Conservation (phyloP, 768 basidiomycete genomes). For the Aureoboletus auriporus region DNA sequence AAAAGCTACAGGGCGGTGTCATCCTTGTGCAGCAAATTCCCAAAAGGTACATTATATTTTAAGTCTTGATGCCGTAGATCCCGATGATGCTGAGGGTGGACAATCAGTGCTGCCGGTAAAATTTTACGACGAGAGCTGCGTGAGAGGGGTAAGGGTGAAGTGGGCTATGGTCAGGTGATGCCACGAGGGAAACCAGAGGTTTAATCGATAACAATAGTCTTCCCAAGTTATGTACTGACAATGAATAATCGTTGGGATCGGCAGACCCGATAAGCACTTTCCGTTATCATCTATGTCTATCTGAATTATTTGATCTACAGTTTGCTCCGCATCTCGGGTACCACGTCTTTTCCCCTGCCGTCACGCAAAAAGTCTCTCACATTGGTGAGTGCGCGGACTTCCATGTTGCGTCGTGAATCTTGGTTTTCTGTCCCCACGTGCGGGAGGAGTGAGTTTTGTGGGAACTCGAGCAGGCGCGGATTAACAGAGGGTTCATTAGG, state of each 20-base stretch:
- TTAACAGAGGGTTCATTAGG: slow-evolving; percentile 82
- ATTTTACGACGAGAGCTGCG: slow-evolving; percentile 78
- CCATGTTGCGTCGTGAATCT: slow-evolving; percentile 80
- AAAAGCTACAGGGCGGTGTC: slow-evolving; percentile 73
- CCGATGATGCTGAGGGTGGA: neutral
- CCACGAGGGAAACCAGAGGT: slow-evolving; percentile 9
- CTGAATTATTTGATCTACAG: slow-evolving; percentile 6
- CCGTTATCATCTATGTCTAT: too few relatives aligned
- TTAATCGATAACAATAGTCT: too few relatives aligned
- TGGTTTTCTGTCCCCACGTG: slow-evolving; percentile 90
- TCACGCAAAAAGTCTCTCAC: slow-evolving; percentile 62
- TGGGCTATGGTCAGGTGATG: slow-evolving; percentile 22
- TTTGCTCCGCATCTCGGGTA: slow-evolving; percentile 46
- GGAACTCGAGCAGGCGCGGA: slow-evolving; percentile 74
- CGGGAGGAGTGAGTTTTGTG: slow-evolving; percentile 80
- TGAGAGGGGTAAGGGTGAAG: slow-evolving; percentile 58
- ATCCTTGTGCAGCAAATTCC: slow-evolving; percentile 47
- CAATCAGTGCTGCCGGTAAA: slow-evolving; percentile 73
- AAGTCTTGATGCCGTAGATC: neutral
- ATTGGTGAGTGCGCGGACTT: slow-evolving; percentile 78
- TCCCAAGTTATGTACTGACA: too few relatives aligned
- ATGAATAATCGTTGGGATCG: neutral
- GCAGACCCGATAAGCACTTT: neutral
- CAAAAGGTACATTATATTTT: slow-evolving; percentile 20
- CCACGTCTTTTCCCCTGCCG: slow-evolving; percentile 64